Base-by-base conservation (phyloP, 2,329 filamentous ascomycete genomes). In the Colletotrichum paranaense region DNA sequence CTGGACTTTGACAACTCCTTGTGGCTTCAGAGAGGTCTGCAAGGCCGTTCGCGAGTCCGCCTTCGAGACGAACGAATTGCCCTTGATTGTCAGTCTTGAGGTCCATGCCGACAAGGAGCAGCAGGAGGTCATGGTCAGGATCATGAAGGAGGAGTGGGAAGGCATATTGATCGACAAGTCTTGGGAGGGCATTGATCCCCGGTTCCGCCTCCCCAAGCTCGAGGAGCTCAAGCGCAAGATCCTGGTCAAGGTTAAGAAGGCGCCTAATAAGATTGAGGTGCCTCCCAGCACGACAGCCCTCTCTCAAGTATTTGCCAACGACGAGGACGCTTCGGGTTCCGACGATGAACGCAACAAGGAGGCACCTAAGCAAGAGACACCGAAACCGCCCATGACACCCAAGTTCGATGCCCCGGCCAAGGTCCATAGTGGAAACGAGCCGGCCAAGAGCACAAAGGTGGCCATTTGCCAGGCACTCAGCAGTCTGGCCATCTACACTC, bases 31-130 rank as follows among this genome's bases (percentile, higher is more conserved):
- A 69, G 92, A 94, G 67, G 96, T 98, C 3, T 98, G 95, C 83
- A 88, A 90, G 75, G 92, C 93, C 0, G 93, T 98, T 74, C 88
- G 89, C 52, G 91, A 97, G 69, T 91, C 91, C 72, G 95, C 95
- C 0, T 98, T 98, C 78, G 85, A 90, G 32, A 89, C 86, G 7
- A 95, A 90, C 73, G 89, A 93, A 65, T 86, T 98, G 24, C 97
- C 97, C 0, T 86, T 99, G 52, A 97, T 98, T 72, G 91, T 98
- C 76, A 98, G 95, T 80, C 88, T 98, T 6, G 97, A 99, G 82
- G 94, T 98, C 0, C 96, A 98, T 81, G 93, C 95, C 16, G 90
- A 92, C 74, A 85, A 88, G 1, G 91, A 94, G 66, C 96, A 98
- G 82, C 97, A 99, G 82, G 91, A 95, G 75, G 89, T 93, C 63